Evolutionary conservation across 495 filamentous ascomycete genomes (phyloP).

Genomic region (Glonium stellatum): DNA sequence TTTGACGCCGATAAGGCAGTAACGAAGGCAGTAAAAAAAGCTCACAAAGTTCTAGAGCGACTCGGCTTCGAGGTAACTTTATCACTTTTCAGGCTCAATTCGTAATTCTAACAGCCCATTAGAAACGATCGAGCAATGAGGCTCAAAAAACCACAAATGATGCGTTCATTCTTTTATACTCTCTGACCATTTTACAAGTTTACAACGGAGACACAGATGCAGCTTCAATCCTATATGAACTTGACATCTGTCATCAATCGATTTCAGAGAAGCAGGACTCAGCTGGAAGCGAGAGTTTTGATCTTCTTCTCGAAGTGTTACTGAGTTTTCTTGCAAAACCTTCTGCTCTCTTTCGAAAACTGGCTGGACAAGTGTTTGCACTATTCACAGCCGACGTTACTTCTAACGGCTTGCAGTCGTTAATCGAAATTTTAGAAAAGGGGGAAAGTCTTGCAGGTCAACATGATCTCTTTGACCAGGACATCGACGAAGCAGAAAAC

Average conservation of each 20-base stretch:
- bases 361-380: constrained; percentile 79
- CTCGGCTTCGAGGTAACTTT: constrained; percentile 31
- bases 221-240: constrained; percentile 63
- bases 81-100: neutral
- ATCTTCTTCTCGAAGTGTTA: constrained; percentile 72
- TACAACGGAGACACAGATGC: constrained; percentile 84
- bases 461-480: constrained; percentile 74
- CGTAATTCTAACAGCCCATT: neutral
- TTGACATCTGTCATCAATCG: constrained; percentile 64
- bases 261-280: constrained; percentile 44
- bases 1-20: constrained; percentile 52
- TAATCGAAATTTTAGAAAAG: constrained; percentile 57
- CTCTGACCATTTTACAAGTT: constrained; percentile 79
- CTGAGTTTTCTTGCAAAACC: constrained; percentile 81
- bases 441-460: constrained; percentile 79
- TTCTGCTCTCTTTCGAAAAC: constrained; percentile 74
- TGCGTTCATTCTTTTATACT: constrained; percentile 74
- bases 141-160: constrained; percentile 36
- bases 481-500: constrained; percentile 52
- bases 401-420: constrained; percentile 61
- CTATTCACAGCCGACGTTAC: constrained; percentile 67
- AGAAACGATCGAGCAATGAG: neutral
- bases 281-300: constrained; percentile 1
- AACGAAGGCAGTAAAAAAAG: constrained; percentile 57
- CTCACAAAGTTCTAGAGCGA: constrained; percentile 52